Evolutionary conservation across 805 yeast species (phyloP).

Genomic region (Ogataea henricii): DNA sequence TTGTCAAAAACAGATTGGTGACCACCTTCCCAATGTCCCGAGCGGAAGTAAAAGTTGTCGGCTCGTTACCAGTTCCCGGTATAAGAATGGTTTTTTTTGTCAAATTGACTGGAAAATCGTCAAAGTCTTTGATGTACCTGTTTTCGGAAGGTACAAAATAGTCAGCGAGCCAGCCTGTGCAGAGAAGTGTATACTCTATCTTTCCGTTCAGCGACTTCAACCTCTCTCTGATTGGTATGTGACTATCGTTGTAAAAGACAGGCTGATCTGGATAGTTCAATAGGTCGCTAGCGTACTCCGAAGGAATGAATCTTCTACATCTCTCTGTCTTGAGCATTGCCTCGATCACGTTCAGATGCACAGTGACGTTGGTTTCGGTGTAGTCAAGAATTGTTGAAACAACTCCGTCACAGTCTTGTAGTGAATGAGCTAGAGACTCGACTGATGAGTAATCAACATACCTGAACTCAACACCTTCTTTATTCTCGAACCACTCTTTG

Average conservation of each 20-base stretch:
- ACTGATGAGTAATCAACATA: background rate
- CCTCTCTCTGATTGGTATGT: background rate
- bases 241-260: slow-evolving; percentile 4
- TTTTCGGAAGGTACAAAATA: slow-evolving; percentile 1
- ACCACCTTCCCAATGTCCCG: slow-evolving; percentile 3
- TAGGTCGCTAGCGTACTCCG: slow-evolving; percentile 2
- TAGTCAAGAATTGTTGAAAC: slow-evolving; percentile 2
- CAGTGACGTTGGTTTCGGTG: slow-evolving; percentile 1
- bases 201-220: background rate
- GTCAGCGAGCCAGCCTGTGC: slow-evolving; percentile 4
- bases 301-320: slow-evolving; percentile 2
- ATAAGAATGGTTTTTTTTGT: background rate
- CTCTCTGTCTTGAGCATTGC: slow-evolving; percentile 1
- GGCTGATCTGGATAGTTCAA: slow-evolving; percentile 4
- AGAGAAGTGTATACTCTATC: slow-evolving; percentile 2
- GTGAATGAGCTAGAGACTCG: background rate
- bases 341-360: slow-evolving; percentile 2
- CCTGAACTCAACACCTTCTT: slow-evolving; percentile 1
- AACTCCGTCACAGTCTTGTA: background rate
- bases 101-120: slow-evolving; percentile 1
- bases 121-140: slow-evolving; percentile 2
- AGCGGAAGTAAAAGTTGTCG: background rate
- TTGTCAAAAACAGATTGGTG: background rate
- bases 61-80: slow-evolving; percentile 1
- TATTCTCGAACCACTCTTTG: slow-evolving; percentile 3